These are phyloP conservation scores for Acacia concinna DNA, from an alignment of 331 rosid genomes.

Conservation along the genomic window DNA sequence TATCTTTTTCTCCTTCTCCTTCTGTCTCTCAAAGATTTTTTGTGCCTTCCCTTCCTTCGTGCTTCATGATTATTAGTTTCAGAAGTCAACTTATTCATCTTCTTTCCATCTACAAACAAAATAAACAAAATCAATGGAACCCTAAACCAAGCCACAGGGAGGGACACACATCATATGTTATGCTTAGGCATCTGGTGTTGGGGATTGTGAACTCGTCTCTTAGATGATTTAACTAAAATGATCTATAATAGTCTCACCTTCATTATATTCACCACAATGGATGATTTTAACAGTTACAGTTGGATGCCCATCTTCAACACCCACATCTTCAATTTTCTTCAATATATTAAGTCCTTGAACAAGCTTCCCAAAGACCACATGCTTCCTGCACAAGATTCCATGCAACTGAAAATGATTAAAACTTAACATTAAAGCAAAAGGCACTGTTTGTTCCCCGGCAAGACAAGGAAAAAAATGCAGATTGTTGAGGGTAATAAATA, in stretches of 20 bases:
- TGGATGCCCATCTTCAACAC: slow-evolving; percentile 76
- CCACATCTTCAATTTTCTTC: slow-evolving; percentile 74
- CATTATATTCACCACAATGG: slow-evolving; percentile 79
- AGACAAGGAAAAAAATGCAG: neutral
- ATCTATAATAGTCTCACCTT: slow-evolving; percentile 46
- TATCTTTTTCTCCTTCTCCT: slow-evolving; percentile 65
- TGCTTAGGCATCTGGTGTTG: neutral
- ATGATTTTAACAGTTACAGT: slow-evolving; percentile 86
- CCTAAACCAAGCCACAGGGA: neutral
- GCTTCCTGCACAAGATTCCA: slow-evolving; percentile 58
- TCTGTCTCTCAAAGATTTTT: slow-evolving; percentile 64
- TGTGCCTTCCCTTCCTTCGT: slow-evolving; percentile 60
- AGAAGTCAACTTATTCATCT: slow-evolving; percentile 45
- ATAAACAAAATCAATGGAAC: slow-evolving; percentile 6
- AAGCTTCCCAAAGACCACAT: slow-evolving; percentile 88
- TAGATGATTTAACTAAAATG: neutral
- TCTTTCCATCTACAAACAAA: slow-evolving; percentile 59
- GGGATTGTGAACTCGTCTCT: neutral
- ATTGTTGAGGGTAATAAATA: neutral
- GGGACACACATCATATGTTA: neutral
- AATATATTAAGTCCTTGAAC: slow-evolving; percentile 66
- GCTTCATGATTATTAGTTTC: slow-evolving; percentile 61
- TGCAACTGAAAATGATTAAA: slow-evolving; percentile 12
- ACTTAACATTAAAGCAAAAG: neutral
- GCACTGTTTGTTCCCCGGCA: neutral